Evolutionary conservation across 2,329 filamentous ascomycete genomes (phyloP).

Genomic region (Trichoderma endophyticum): DNA sequence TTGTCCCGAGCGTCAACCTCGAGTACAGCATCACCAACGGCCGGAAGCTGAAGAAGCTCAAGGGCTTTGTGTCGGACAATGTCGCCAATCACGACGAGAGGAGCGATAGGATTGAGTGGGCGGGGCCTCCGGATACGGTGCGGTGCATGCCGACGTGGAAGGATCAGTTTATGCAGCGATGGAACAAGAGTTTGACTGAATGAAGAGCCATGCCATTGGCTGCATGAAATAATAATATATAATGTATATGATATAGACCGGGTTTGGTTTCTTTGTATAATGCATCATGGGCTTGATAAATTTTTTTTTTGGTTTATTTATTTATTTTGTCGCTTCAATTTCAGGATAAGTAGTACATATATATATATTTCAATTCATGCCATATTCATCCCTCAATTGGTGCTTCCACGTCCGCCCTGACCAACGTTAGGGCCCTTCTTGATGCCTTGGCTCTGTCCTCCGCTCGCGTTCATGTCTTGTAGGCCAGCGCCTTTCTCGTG

Average conservation of each 20-base stretch:
- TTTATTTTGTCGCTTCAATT: not conserved
- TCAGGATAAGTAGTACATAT: not conserved
- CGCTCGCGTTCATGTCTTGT: constrained; percentile 40
- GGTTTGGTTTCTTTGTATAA: not conserved
- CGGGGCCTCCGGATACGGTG: constrained; percentile 43
- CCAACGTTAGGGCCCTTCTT: constrained; percentile 39
- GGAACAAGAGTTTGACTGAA: constrained; percentile 26
- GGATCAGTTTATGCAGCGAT: constrained; percentile 41
- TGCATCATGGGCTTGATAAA: not conserved
- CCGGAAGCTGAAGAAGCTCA: constrained; percentile 45
- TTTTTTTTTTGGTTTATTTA: not conserved
- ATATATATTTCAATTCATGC: not conserved
- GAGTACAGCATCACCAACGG: constrained; percentile 49
- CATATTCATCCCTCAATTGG: constrained; percentile 17
- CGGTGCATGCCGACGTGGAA: constrained; percentile 46
- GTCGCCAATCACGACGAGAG: constrained; percentile 27
- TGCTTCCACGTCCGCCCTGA: constrained; percentile 35
- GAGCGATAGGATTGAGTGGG: constrained; percentile 42
- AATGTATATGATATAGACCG: not conserved
- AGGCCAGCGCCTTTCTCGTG: constrained; percentile 44
- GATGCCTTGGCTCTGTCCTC: constrained; percentile 42
- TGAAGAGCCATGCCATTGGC: not conserved
- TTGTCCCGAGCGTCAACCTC: constrained; percentile 54
- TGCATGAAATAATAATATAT: not conserved
- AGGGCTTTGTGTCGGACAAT: constrained; percentile 46